Conservation (phyloP, 768 basidiomycete species). For the Candolleomyces efflorescens region DNA sequence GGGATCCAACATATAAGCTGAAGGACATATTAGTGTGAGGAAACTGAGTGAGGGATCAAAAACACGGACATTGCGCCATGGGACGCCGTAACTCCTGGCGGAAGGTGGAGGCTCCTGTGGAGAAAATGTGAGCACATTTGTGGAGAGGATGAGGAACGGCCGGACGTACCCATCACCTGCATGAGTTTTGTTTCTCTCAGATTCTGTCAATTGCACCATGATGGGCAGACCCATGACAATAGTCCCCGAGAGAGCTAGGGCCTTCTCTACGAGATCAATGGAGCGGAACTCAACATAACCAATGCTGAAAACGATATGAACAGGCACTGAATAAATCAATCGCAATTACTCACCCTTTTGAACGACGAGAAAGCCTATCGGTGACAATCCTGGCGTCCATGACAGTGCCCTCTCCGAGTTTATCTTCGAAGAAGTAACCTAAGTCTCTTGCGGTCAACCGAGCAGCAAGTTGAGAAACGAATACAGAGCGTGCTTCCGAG, state of each 20-base stretch:
- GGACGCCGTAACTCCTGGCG: constrained; percentile 78
- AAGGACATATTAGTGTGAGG: background rate
- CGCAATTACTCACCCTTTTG: constrained; percentile 77
- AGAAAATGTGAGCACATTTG: constrained; percentile 10
- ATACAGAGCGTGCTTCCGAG: constrained; percentile 96
- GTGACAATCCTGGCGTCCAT: constrained; percentile 97
- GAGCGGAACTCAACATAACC: constrained; percentile 96
- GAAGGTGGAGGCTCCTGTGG: constrained; percentile 70
- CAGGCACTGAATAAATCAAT: background rate
- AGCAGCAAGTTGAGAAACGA: constrained; percentile 97
- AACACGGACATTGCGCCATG: constrained; percentile 82
- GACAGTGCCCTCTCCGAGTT: constrained; percentile 89
- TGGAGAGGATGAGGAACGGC: background rate
- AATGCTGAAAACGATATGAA: constrained; percentile 52
- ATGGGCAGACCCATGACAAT: constrained; percentile 98
- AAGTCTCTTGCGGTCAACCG: constrained; percentile 95
- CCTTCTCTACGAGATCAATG: constrained; percentile 88
- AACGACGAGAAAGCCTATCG: constrained; percentile 89
- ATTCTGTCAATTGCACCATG: constrained; percentile 94
- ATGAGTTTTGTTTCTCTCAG: constrained; percentile 88
- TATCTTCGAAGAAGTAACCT: constrained; percentile 98
- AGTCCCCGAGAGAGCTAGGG: constrained; percentile 85
- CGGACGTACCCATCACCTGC: constrained; percentile 76
- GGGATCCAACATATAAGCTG: constrained; percentile 93
- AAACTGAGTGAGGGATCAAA: constrained; percentile 13